Evolutionary conservation across 2,329 filamentous ascomycete species (phyloP).

Genomic region (Pseudopyrenochaeta lycopersici): DNA sequence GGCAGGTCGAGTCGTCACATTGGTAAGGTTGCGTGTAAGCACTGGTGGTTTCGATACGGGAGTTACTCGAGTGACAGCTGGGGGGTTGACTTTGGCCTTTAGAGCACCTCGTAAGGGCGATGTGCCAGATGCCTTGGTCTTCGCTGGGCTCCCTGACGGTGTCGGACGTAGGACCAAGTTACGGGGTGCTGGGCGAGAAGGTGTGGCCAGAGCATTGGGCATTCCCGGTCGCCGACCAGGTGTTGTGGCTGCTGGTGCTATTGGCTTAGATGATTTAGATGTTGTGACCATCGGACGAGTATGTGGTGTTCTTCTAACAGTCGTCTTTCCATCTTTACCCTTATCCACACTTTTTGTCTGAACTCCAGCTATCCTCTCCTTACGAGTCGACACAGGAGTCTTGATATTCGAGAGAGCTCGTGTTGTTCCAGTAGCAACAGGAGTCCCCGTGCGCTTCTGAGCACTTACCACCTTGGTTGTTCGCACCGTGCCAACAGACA

Average conservation of each 20-base stretch:
- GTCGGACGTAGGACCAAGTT: not conserved
- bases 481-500: slow-evolving; percentile 1
- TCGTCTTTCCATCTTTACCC: not conserved
- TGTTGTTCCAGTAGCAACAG: not conserved
- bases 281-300: not conserved
- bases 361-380: not conserved
- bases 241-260: not conserved
- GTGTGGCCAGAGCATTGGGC: not conserved
- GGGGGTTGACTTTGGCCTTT: not conserved
- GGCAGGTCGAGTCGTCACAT: not conserved
- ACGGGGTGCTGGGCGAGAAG: not conserved
- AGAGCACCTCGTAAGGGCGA: not conserved
- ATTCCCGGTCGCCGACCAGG: not conserved
- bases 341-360: not conserved
- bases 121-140: not conserved
- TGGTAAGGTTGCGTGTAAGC: not conserved
- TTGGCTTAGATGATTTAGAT: not conserved
- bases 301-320: not conserved
- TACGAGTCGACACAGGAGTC: not conserved
- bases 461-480: not conserved
- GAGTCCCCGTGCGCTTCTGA: not conserved
- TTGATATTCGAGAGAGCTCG: not conserved
- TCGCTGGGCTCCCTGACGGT: not conserved
- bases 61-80: not conserved
- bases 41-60: not conserved